A percentile compares a stretch with the other conserved stretches of the same genome.
These are phyloP conservation scores for Laetiporus sulphureus DNA, from an alignment of 1,284 basidiomycete species.

Conservation along the genomic window DNA sequence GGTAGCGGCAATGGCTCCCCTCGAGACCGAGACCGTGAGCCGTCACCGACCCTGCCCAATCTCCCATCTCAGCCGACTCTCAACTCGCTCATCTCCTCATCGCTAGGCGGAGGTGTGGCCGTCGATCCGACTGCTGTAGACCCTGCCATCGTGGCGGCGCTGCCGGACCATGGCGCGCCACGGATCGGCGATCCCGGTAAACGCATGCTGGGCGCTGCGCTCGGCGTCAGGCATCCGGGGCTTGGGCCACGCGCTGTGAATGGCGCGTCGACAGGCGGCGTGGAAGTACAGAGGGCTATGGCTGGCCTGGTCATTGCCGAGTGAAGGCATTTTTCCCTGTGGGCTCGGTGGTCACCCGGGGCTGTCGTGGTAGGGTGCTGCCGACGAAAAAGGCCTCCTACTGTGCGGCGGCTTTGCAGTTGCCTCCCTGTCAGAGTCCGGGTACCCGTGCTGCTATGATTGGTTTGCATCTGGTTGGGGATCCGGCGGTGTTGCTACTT, in stretches of 20 bases:
- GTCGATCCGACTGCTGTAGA: constrained; percentile 41
- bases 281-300: constrained; percentile 74
- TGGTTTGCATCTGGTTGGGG: constrained; percentile 7
- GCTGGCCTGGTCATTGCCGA: constrained; percentile 65
- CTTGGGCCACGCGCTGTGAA: constrained; percentile 54
- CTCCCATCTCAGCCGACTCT: constrained; percentile 76
- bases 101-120: constrained; percentile 44
- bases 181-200: constrained; percentile 80
- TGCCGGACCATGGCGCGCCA: constrained; percentile 31
- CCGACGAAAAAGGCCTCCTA: not conserved
- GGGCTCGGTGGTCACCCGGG: not conserved
- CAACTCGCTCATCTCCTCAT: constrained; percentile 73
- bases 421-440: constrained; percentile 12
- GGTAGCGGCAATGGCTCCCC: constrained; percentile 45
- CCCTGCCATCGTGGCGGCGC: constrained; percentile 58
- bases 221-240: constrained; percentile 72
- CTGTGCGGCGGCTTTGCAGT: not conserved
- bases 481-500: constrained; percentile 18
- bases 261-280: constrained; percentile 57
- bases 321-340: constrained; percentile 35
- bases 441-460: too few species aligned
- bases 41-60: constrained; percentile 74
- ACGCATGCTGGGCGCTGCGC: constrained; percentile 76
- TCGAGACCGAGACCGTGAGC: constrained; percentile 43
- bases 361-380: not conserved